These are phyloP conservation scores for Fusarium denticulatum DNA, from an alignment of 2,329 filamentous ascomycete species.

Conservation along the genomic window DNA sequence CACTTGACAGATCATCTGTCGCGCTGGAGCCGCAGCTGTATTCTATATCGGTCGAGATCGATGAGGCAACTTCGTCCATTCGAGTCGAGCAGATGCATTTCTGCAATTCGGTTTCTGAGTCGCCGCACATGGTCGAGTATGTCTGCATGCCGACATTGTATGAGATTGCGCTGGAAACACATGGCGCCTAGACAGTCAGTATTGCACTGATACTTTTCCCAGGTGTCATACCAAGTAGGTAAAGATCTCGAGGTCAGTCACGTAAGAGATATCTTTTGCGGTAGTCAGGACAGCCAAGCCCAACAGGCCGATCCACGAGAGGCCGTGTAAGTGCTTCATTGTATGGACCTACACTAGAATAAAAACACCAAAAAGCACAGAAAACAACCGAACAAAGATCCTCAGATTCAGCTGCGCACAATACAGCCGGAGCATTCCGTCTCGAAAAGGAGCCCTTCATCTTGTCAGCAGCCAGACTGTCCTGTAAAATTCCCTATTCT, in stretches of 20 bases:
- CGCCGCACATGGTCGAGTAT: slow-evolving; percentile 52
- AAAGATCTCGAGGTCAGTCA: slow-evolving; percentile 57
- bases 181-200: slow-evolving; percentile 56
- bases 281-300: slow-evolving; percentile 8
- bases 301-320: slow-evolving; percentile 12
- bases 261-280: slow-evolving; percentile 50
- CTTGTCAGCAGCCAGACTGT: not conserved
- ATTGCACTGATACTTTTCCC: not conserved
- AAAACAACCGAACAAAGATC: not conserved
- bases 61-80: slow-evolving; percentile 50
- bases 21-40: slow-evolving; percentile 58
- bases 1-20: slow-evolving; percentile 60
- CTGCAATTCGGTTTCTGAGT: slow-evolving; percentile 57
- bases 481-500: slow-evolving; percentile 17
- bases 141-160: slow-evolving; percentile 57
- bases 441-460: slow-evolving; percentile 5
- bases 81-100: slow-evolving; percentile 63
- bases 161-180: slow-evolving; percentile 57
- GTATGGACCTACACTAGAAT: not conserved
- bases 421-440: slow-evolving; percentile 7
- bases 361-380: not conserved
- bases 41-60: slow-evolving; percentile 53
- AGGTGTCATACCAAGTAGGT: slow-evolving; percentile 50
- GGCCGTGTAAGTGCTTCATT: slow-evolving; percentile 38
- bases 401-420: slow-evolving; percentile 4